phyloP scores from a whole-genome alignment of 83 land plant species.

The Picea engelmannii region DNA sequence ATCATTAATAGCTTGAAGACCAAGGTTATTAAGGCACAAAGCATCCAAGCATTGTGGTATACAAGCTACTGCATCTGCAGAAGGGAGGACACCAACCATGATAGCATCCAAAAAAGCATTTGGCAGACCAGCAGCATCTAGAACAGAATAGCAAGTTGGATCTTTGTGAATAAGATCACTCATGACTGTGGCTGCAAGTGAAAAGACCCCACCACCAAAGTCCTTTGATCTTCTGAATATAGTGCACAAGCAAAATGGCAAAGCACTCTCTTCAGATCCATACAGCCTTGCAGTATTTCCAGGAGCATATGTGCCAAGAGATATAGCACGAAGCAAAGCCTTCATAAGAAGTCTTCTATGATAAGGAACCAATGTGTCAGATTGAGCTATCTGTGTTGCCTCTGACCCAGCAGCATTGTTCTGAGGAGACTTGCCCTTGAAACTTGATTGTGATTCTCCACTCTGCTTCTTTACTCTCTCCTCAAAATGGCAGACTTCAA shows the following conservation, averaged over 20 bases:
- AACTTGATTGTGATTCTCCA: constrained; percentile 19
- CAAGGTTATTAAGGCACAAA: constrained; percentile 81
- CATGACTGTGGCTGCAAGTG: constrained; percentile 94
- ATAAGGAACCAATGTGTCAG: constrained; percentile 53
- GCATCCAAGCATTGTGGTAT: constrained; percentile 94
- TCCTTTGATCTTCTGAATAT: constrained; percentile 88
- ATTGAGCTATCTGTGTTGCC: constrained; percentile 36
- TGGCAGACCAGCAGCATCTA: constrained; percentile 87
- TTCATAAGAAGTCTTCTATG: constrained; percentile 75
- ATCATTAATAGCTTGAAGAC: constrained; percentile 88
- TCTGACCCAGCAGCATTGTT: constrained; percentile 35
- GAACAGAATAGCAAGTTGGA: constrained; percentile 85
- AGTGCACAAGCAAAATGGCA: constrained; percentile 74
- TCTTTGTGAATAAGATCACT: constrained; percentile 98
- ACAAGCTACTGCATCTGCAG: constrained; percentile 86
- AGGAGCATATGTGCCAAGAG: constrained; percentile 94
- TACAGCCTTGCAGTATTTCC: constrained; percentile 64
- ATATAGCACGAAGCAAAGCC: constrained; percentile 82
- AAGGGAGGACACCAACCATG: constrained; percentile 74
- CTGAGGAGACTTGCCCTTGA: constrained; percentile 42
- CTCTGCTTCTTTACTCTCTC: constrained; percentile 33
- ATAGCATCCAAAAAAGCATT: constrained; percentile 88
- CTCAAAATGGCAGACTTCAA: constrained; percentile 70
- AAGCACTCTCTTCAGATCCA: constrained; percentile 81
- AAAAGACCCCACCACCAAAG: constrained; percentile 97